Base-by-base conservation (phyloP, 176 grass and related monocot genomes). In the Secale cereale region DNA sequence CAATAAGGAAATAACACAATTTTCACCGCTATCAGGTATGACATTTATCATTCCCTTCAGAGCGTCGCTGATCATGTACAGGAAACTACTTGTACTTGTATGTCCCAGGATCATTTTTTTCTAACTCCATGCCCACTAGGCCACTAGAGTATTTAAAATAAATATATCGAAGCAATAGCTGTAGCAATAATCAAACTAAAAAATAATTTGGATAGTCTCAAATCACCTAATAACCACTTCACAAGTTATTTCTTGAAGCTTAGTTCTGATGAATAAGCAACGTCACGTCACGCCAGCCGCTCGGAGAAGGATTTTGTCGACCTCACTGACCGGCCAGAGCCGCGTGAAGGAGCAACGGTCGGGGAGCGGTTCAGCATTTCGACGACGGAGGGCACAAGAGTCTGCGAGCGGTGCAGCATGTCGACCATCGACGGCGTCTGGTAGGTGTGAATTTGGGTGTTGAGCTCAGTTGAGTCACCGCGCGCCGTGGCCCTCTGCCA, bases 381-480 rank as follows among this genome's bases (percentile, higher is more conserved):
- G 79, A 64, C 20, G 0, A 32, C 12, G 5, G 78, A 19, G 22
- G 88, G 82, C 28, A 76, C 46, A 26, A 97, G 88, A n/a, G 76
- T 63, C 85, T 97, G 95, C 6, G 95, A 94, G 22, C 92, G 92
- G 31, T 93, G 88, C 48, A 97, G 76, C 95, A 97, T 97, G 76
- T 94, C 88, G 29, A 91, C 88, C 95, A 97, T 97, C n/a, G 87
- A 94, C 33, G 89, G 92, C 7, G 95, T 97, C 87, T 97, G 95
- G 80, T 98, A 95, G 33, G 93, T 86, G 75, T 92, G 83, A 0
- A 95, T 66, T 3, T 78, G 59, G 54, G 83, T 98, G 10, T 59
- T 46, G 80, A 85, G 46, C 33, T 92, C 89, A 1, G 96, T 95
- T 3, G 93, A 95, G 70, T 98, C 96, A 12, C 93, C 93, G 0